Evolutionary conservation across 768 basidiomycete species (phyloP).

Genomic region (Leccinum obscurum): DNA sequence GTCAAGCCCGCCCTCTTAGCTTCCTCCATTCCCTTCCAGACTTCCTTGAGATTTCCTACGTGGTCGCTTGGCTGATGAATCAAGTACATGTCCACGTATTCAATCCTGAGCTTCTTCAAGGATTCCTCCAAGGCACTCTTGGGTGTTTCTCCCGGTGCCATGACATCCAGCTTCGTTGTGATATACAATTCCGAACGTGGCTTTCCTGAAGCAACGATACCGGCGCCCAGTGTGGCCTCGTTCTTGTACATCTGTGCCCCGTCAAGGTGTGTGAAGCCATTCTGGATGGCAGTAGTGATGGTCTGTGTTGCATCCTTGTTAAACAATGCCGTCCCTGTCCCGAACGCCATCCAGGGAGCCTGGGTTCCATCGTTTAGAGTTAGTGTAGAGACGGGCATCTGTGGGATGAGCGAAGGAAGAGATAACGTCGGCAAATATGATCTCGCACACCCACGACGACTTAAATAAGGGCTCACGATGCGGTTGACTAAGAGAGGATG

Average conservation of each 20-base stretch:
- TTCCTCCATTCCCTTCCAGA: constrained; percentile 65
- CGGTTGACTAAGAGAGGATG: constrained; percentile 10
- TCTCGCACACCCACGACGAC: background rate
- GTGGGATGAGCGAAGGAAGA: constrained; percentile 8
- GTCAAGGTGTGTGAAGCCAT: constrained; percentile 61
- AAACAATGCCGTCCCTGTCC: constrained; percentile 59
- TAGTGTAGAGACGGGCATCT: constrained; percentile 34
- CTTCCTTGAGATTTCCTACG: constrained; percentile 44
- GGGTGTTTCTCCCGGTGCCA: constrained; percentile 45
- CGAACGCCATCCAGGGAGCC: constrained; percentile 60
- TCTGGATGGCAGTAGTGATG: constrained; percentile 50
- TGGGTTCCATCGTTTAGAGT: constrained; percentile 54
- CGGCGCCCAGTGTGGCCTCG: constrained; percentile 52
- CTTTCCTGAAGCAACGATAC: constrained; percentile 50
- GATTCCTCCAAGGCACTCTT: constrained; percentile 51
- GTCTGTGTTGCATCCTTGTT: constrained; percentile 41
- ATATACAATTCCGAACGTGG: constrained; percentile 60
- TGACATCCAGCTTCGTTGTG: constrained; percentile 51
- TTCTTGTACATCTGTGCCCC: constrained; percentile 62
- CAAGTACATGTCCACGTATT: constrained; percentile 64
- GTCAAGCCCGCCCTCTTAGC: constrained; percentile 44
- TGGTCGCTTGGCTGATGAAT: constrained; percentile 49
- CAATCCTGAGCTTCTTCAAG: constrained; percentile 51
- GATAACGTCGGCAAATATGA: background rate
- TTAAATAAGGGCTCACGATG: constrained; percentile 10